Evolutionary conservation across 192 early-diverging fungal genomes (phyloP), one percentile per base, ranked within the genome.

Genomic region (Mortierella hygrophila): DNA sequence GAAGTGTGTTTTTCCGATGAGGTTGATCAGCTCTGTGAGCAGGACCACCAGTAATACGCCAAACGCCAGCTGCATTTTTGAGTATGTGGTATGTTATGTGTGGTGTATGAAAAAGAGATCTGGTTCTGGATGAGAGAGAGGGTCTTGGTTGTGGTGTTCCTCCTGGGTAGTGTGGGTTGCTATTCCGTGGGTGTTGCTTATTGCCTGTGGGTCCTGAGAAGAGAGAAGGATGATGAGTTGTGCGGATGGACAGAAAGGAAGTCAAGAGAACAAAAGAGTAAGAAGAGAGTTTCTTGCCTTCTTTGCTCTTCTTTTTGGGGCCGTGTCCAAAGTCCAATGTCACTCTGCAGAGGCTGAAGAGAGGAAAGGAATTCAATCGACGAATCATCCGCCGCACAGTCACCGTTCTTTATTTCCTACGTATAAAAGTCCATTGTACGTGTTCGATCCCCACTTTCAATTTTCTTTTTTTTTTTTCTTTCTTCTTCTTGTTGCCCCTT

Each of bases 41-140:
- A 93, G 81, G 75, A 94, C 95, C 40, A 96, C 84, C 65, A 93
- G 73, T 37, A 94, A 88, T 65, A 96, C 90, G 42, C 82, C 72
- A 55, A 93, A 70, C 3, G 91, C 89, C 72, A 95, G 88, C 71
- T 88, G 89, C 89, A 92, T 91, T 71, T 41, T 71, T 21, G 18
- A 32, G 46, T 18, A 13, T 21, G 42, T 11, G 37, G n/a, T 49
- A 10, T 16, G 71, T 72, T 46, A 10, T 23, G 40, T 26, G 71
- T 72, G 20, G 16, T 1, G 44, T 47, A 15, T 47, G 44, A 40
- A 32, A 52, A 40, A 75, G 29, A 23, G 55, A 65, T 20, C 29
- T 23, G 47, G 55, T 29, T 55, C 21, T 11, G 52, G 78, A 79
- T 40, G 52, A 55, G 49, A 72, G 69, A 63, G 52, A 44, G n/a